These are phyloP conservation scores for Solanum chmielewskii DNA, from an alignment of 257 asterid species.

Conservation along the genomic window DNA sequence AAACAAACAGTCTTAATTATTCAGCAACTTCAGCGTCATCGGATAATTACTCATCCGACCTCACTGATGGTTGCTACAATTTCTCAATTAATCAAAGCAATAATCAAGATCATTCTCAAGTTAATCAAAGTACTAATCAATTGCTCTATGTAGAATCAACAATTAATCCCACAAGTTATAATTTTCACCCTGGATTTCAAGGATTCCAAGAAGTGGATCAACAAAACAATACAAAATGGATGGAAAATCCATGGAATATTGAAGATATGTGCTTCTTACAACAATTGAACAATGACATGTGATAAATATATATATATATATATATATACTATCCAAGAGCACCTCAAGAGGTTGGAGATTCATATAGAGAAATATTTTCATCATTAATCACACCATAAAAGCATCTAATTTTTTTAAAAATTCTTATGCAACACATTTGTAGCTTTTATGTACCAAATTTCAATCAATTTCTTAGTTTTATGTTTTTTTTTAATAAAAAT, in stretches of 20 bases:
- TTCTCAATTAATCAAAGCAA: slow-evolving; percentile 14
- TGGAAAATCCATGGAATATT: slow-evolving; percentile 47
- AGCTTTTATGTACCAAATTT: background rate
- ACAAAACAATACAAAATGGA: slow-evolving; percentile 27
- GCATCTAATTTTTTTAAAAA: background rate
- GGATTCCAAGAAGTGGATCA: slow-evolving; percentile 14
- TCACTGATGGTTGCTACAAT: slow-evolving; percentile 53
- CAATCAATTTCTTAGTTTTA: background rate
- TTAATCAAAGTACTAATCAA: background rate
- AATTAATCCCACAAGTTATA: slow-evolving; percentile 31
- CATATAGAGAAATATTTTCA: background rate
- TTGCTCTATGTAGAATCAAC: slow-evolving; percentile 18
- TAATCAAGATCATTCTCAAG: slow-evolving; percentile 24
- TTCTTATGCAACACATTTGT: background rate
- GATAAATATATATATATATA: background rate
- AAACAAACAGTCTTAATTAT: slow-evolving; percentile 3
- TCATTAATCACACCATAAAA: background rate
- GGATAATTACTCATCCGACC: slow-evolving; percentile 50
- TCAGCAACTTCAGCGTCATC: slow-evolving; percentile 59
- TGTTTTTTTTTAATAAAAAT: background rate
- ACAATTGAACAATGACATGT: slow-evolving; percentile 16
- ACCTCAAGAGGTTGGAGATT: background rate
- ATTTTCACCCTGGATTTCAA: slow-evolving; percentile 33
- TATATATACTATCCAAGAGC: background rate
- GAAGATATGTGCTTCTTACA: slow-evolving; percentile 61